These are phyloP conservation scores for Thymus mandschuricus DNA, from an alignment of 257 asterid genomes.

Conservation along the genomic window DNA sequence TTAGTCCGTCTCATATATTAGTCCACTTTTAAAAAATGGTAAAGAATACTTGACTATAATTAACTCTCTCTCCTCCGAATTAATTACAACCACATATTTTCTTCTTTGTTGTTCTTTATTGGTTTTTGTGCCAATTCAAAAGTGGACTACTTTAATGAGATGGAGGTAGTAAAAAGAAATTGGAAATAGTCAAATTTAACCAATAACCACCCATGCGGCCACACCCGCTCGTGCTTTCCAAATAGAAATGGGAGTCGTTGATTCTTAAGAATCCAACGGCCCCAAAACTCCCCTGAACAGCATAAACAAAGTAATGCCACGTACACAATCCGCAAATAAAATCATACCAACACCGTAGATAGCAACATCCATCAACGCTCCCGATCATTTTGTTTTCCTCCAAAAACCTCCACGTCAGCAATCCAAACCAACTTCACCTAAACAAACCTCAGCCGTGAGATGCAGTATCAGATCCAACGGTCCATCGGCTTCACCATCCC, in stretches of 20 bases:
- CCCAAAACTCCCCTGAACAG: neutral
- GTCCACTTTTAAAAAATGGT: too few species aligned
- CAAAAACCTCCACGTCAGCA: constrained; percentile 16
- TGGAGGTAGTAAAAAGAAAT: too few species aligned
- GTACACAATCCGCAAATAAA: constrained; percentile 12
- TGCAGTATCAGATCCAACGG: constrained; percentile 5
- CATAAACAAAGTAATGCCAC: constrained; percentile 1
- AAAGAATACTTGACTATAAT: too few species aligned
- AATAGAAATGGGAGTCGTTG: neutral
- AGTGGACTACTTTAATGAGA: too few species aligned
- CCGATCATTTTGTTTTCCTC: neutral
- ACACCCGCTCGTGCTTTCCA: too few species aligned
- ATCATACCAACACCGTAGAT: constrained; percentile 9
- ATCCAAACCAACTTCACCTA: neutral
- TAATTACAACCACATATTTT: too few species aligned
- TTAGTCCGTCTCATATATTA: too few species aligned
- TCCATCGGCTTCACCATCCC: constrained; percentile 14
- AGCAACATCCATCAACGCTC: neutral
- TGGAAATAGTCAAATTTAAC: too few species aligned
- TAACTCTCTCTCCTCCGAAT: too few species aligned
- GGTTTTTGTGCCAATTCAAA: too few species aligned
- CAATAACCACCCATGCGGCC: too few species aligned
- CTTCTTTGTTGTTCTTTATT: too few species aligned
- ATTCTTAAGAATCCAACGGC: neutral
- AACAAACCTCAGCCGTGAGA: neutral